Base-by-base conservation (phyloP, 129 eudicot genomes). In the Saussurea involucrata region DNA sequence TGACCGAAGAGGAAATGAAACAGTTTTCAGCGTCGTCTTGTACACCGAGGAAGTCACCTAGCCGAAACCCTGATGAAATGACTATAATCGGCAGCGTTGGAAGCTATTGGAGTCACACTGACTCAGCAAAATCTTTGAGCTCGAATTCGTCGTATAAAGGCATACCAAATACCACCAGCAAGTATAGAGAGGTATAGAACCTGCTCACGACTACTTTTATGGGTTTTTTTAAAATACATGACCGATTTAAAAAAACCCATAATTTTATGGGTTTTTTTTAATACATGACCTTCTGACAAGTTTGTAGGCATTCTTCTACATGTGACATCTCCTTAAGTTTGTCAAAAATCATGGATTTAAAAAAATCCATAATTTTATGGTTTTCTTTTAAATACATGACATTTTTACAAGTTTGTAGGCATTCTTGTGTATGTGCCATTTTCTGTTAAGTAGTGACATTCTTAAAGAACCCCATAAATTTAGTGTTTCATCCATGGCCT, bases 121-220 rank as follows among this genome's bases (percentile, higher is more conserved):
- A 40, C n/a, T 79, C 84, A 13, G 49, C 63, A 4, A 85, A 74
- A 69, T 81, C 69, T 37, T 80, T 87, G 71, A 74, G 83, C 40
- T 75, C 95, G 42, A 81, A 20, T 13, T 76, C 97, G 42, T 86
- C 99, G 24, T 89, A 75, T 74, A 95, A 95, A 85, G 99, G 99
- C 86, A 95, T 92, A 85, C 99, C 97, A 60, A 95, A 90, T 74
- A 90, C 95, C 60, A 86, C 87, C 74, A 95, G 96, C 96, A 95
- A 92, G 86, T 95, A 95, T 34, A 86, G 95, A 88, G 99, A 95
- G 97, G 97, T 95, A 89, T 58, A 55, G 64, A 31, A 66, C n/a
- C 13, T 71, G 5, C 9, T 53, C 0, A 49, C 21, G 5, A 49
- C 2, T 46, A 6, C 0, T 17, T 13, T n/a, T n/a, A n/a, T n/a